phyloP scores from a whole-genome alignment of 495 filamentous ascomycete genomes.

The Thermothielavioides terrestris region DNA sequence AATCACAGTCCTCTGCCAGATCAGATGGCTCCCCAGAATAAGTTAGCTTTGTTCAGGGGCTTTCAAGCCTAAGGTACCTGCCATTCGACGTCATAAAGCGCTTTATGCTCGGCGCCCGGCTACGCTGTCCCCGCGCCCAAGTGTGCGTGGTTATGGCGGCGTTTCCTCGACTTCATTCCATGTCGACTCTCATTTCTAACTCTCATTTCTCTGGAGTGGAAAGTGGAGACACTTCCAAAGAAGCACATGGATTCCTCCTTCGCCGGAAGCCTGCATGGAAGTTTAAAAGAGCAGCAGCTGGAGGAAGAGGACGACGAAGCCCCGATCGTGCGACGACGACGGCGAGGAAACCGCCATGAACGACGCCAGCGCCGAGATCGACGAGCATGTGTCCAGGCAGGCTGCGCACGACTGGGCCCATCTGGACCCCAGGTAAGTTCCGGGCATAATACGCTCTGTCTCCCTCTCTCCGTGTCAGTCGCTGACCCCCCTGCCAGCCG shows the following conservation, averaged over 20 bases:
- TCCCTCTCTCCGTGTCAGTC: neutral
- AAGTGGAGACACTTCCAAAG: too few species aligned
- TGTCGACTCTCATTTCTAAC: too few species aligned
- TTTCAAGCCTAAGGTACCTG: neutral
- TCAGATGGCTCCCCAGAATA: neutral
- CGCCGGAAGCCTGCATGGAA: too few species aligned
- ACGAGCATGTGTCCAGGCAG: slow-evolving; percentile 16
- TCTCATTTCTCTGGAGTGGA: neutral
- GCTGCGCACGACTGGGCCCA: slow-evolving; percentile 31
- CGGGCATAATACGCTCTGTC: neutral
- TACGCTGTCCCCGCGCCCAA: too few species aligned
- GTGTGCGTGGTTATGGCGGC: too few species aligned
- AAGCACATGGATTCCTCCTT: too few species aligned
- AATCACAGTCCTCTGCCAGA: neutral
- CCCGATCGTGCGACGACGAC: neutral
- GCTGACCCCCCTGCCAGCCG: slow-evolving; percentile 32
- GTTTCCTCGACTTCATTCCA: neutral
- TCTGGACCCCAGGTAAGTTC: slow-evolving; percentile 45
- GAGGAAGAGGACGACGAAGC: neutral
- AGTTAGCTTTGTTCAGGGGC: neutral
- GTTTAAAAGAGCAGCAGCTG: too few species aligned
- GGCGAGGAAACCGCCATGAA: slow-evolving; percentile 22
- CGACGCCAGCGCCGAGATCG: slow-evolving; percentile 23
- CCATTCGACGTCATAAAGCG: neutral
- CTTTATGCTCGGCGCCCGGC: too few species aligned